Conservation (phyloP, 2,329 filamentous ascomycete species). For the Sporothrix pallida region DNA sequence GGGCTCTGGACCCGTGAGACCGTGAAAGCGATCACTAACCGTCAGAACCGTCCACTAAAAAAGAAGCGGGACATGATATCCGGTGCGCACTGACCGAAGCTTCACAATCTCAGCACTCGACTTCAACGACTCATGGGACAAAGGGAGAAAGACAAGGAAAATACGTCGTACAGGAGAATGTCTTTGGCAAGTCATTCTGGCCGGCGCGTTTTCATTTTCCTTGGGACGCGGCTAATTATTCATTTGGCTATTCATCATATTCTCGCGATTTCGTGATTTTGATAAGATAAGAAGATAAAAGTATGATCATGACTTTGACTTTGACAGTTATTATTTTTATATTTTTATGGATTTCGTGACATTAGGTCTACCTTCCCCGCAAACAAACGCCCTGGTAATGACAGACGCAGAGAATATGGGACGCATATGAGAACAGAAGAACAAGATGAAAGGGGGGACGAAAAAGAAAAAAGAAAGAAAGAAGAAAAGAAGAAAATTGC, state of each 20-base stretch:
- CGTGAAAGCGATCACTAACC: background rate
- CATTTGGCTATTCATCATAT: no score
- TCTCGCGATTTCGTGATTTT: background rate
- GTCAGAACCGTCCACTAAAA: background rate
- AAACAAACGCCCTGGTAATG: background rate
- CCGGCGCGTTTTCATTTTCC: background rate
- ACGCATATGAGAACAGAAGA: background rate
- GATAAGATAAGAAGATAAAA: background rate
- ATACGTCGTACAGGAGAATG: background rate
- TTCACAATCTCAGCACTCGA: background rate
- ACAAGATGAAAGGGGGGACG: no score
- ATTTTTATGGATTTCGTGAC: background rate
- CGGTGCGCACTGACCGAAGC: background rate
- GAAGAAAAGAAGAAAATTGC: background rate
- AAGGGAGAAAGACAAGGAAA: background rate
- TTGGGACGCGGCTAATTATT: background rate
- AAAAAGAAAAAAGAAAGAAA: background rate
- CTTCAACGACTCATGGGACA: background rate
- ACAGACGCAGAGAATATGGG: background rate
- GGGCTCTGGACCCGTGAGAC: background rate
- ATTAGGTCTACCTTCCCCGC: background rate
- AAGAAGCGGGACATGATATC: slow-evolving; percentile 13
- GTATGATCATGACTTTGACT: background rate
- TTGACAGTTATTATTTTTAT: background rate
- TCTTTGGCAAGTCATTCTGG: background rate